A percentile compares a stretch with the other conserved stretches of the same genome.
These are phyloP conservation scores for Cryptosporidium xiaoi DNA, from an alignment of 169 alveolate genomes.

Conservation along the genomic window DNA sequence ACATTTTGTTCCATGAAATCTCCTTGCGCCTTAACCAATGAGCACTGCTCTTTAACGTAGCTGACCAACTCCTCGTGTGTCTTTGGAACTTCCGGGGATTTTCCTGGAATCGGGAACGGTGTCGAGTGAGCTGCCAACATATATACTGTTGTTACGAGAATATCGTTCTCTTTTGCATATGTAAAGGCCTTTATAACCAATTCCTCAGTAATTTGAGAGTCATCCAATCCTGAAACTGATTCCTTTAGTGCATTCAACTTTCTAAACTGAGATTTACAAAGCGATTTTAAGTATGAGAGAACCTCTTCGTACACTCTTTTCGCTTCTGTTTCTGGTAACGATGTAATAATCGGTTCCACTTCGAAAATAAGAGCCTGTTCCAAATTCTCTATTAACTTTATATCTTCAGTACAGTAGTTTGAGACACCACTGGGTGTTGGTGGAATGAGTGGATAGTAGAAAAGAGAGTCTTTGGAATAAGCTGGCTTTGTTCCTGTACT, in stretches of 20 bases:
- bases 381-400: constrained; percentile 6
- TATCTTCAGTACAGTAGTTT: constrained; percentile 34
- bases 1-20: background rate
- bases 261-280: constrained; percentile 27
- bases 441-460: constrained; percentile 64
- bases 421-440: constrained; percentile 21
- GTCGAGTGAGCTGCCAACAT: constrained; percentile 62
- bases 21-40: background rate
- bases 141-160: constrained; percentile 11
- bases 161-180: constrained; percentile 61
- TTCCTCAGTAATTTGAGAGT: constrained; percentile 9
- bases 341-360: constrained; percentile 8
- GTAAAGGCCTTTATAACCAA: constrained; percentile 11
- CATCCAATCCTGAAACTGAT: constrained; percentile 7
- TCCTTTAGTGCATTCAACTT: background rate
- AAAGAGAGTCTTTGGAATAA: constrained; percentile 24
- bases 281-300: constrained; percentile 7
- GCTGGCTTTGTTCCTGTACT: constrained; percentile 18
- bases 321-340: constrained; percentile 51
- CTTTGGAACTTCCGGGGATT: constrained; percentile 27
- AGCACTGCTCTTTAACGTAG: constrained; percentile 12
- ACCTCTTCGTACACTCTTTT: constrained; percentile 44
- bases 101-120: constrained; percentile 47
- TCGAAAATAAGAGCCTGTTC: constrained; percentile 3
- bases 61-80: background rate